Percentiles rank a stretch among this genome's conserved stretches.
phyloP scores from a whole-genome alignment of 164 flowering plant species.

The Berberis vulgaris region DNA sequence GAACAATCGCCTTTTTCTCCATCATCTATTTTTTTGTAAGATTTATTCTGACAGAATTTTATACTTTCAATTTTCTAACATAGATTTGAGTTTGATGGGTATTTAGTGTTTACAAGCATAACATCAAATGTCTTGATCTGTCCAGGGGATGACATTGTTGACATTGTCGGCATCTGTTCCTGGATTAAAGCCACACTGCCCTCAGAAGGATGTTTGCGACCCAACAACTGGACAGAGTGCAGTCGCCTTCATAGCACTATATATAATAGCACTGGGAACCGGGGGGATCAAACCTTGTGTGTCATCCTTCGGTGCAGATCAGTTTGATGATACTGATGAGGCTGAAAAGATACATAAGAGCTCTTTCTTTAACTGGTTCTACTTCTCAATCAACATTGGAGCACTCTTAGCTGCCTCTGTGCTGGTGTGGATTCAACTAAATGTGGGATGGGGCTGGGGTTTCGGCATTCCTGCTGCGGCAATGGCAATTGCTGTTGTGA shows the following conservation, averaged over 20 bases:
- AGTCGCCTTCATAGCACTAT: conserved; percentile 9
- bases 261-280: conserved; percentile 44
- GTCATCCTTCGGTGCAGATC: conserved; percentile 68
- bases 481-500: conserved; percentile 45
- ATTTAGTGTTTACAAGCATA: background rate
- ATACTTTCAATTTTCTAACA: no score
- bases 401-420: conserved; percentile 53
- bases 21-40: no score
- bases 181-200: conserved; percentile 45
- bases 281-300: conserved; percentile 77
- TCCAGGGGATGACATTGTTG: conserved; percentile 58
- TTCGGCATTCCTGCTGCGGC: conserved; percentile 57
- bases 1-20: no score
- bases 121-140: background rate
- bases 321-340: conserved; percentile 60
- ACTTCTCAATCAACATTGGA: conserved; percentile 47
- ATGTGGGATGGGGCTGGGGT: conserved; percentile 63
- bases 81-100: no score
- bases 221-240: conserved; percentile 29
- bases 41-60: no score
- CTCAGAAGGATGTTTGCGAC: conserved; percentile 22
- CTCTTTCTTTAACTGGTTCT: conserved; percentile 70
- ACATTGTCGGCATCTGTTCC: conserved; percentile 55
- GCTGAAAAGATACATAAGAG: conserved; percentile 46
- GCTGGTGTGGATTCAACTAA: conserved; percentile 47